Evolutionary conservation across 148 eudicot species (phyloP).

Genomic region (Selenicereus undatus): DNA sequence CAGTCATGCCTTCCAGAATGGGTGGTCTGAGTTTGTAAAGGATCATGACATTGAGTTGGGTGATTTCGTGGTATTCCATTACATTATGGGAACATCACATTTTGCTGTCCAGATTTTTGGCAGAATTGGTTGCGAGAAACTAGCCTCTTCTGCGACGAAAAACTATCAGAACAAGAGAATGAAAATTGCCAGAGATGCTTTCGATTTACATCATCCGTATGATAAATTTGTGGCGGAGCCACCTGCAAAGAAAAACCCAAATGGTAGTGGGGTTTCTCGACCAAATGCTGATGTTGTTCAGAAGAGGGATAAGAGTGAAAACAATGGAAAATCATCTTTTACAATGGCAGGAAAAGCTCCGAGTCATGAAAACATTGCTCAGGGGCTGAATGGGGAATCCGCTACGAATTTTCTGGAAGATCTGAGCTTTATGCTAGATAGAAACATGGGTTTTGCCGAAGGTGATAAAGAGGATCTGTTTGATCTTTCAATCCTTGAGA

Average conservation of each 20-base stretch:
- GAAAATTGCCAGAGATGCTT: constrained; percentile 13
- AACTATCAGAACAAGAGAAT: constrained; percentile 27
- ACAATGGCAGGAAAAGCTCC: neutral
- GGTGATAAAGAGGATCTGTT: neutral
- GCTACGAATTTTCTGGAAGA: neutral
- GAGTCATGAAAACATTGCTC: neutral
- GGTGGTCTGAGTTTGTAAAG: constrained; percentile 53
- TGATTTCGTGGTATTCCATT: constrained; percentile 43
- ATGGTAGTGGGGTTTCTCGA: neutral
- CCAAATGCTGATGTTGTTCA: neutral
- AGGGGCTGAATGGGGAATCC: neutral
- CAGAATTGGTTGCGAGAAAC: constrained; percentile 47
- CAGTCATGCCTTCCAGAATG: constrained; percentile 41
- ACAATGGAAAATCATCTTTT: neutral
- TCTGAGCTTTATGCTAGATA: neutral
- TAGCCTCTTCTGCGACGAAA: constrained; percentile 4
- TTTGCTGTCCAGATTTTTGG: constrained; percentile 59
- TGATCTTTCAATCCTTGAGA: constrained; percentile 1
- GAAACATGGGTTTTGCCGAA: neutral
- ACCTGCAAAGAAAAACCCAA: neutral
- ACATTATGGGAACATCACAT: constrained; percentile 30
- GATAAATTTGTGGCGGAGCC: neutral
- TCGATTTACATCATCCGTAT: neutral
- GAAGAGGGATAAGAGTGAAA: neutral
- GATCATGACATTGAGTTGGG: constrained; percentile 49